phyloP scores from a whole-genome alignment of 306 rosid genomes.

The Pachyrhizus erosus region DNA sequence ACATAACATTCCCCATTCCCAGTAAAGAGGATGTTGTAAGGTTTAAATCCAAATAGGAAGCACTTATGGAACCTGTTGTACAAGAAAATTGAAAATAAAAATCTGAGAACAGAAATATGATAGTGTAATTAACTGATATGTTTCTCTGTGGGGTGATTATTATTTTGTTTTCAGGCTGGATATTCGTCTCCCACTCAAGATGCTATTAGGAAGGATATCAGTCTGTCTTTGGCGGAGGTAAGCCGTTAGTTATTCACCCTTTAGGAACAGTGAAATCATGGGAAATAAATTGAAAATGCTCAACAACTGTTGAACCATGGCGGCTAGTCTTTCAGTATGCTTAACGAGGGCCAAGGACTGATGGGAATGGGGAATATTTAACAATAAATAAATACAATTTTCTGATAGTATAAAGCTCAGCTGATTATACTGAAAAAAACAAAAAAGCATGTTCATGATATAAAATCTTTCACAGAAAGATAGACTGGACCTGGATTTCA shows the following conservation, averaged over 20 bases:
- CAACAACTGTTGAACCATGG: background rate
- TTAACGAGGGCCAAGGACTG: background rate
- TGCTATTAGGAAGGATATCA: conserved; percentile 73
- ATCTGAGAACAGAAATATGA: background rate
- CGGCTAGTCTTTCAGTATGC: conserved; percentile 1
- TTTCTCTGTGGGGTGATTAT: conserved; percentile 34
- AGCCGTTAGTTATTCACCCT: background rate
- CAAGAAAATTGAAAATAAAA: background rate
- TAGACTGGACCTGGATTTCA: conserved; percentile 16
- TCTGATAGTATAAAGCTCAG: background rate
- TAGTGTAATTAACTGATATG: background rate
- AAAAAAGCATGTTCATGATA: background rate
- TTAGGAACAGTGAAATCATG: conserved; percentile 27
- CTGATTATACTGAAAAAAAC: background rate
- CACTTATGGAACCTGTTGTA: background rate
- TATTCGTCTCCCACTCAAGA: conserved; percentile 90
- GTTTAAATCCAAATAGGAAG: background rate
- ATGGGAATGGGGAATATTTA: background rate
- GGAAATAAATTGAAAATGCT: background rate
- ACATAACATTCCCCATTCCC: background rate
- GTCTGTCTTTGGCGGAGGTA: conserved; percentile 76
- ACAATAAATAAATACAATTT: background rate
- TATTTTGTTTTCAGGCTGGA: conserved; percentile 65
- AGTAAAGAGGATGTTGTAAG: background rate
- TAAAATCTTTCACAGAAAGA: background rate